Evolutionary conservation across 805 yeast species (phyloP).

Genomic region (Pichia nanzhaoensis): DNA sequence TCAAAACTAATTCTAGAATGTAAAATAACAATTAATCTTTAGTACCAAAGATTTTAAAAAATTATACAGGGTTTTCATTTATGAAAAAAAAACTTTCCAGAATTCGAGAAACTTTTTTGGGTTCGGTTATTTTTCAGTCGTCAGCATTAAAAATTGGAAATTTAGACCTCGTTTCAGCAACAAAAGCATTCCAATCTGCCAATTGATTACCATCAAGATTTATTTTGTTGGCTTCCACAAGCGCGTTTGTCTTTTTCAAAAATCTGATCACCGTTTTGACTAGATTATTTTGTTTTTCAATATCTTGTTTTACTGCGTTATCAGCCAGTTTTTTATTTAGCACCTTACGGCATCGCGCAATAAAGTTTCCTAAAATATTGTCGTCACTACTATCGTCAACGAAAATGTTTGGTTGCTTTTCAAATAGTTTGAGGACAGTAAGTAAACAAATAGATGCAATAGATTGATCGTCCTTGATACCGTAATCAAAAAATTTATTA

Average conservation of each 20-base stretch:
- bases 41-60: too few species aligned
- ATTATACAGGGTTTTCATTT: too few species aligned
- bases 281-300: constrained; percentile 48
- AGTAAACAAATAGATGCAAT: constrained; percentile 50
- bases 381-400: constrained; percentile 11
- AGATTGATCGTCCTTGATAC: constrained; percentile 56
- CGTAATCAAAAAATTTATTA: constrained; percentile 37
- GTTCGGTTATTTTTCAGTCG: constrained; percentile 9
- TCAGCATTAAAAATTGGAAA: constrained; percentile 22
- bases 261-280: constrained; percentile 28
- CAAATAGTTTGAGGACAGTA: constrained; percentile 34
- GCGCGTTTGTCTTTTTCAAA: constrained; percentile 20
- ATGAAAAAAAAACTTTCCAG: too few species aligned
- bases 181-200: constrained; percentile 21
- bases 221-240: constrained; percentile 18
- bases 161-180: constrained; percentile 14
- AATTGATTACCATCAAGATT: constrained; percentile 17
- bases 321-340: constrained; percentile 45
- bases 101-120: too few species aligned
- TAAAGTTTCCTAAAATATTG: constrained; percentile 22
- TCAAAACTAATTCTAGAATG: too few species aligned
- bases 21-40: too few species aligned
- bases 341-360: constrained; percentile 35
- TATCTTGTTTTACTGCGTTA: constrained; percentile 61
- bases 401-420: constrained; percentile 24